phyloP scores from a whole-genome alignment of 306 rosid genomes.

The Arachis hypogaea region DNA sequence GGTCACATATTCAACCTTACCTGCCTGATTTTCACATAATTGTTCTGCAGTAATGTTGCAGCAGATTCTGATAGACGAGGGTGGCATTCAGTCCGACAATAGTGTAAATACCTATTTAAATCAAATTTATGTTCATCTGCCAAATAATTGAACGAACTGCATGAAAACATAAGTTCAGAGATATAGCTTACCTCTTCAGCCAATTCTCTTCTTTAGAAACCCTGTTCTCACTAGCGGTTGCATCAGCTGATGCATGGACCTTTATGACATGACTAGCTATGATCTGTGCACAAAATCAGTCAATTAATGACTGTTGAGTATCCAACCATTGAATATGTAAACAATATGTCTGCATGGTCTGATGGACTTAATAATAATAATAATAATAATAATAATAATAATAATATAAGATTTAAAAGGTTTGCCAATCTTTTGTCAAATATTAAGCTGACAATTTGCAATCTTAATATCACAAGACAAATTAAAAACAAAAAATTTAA shows the following conservation, averaged over 20 bases:
- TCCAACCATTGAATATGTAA: slow-evolving; percentile 26
- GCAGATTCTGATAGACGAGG: slow-evolving; percentile 92
- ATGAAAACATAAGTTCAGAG: slow-evolving; percentile 15
- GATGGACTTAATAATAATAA: slow-evolving; percentile 1
- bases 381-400: no score
- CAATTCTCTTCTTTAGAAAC: slow-evolving; percentile 81
- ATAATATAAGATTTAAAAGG: neutral
- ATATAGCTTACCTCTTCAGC: slow-evolving; percentile 77
- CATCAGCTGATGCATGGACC: slow-evolving; percentile 80
- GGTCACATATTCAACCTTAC: slow-evolving; percentile 48
- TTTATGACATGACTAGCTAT: slow-evolving; percentile 92
- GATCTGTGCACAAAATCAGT: slow-evolving; percentile 55
- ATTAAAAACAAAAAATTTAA: neutral
- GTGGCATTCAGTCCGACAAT: slow-evolving; percentile 75
- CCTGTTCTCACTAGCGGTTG: slow-evolving; percentile 60
- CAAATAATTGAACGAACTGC: slow-evolving; percentile 28
- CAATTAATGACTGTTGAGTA: slow-evolving; percentile 31
- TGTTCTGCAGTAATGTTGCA: slow-evolving; percentile 64
- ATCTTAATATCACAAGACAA: slow-evolving; percentile 4
- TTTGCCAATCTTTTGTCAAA: neutral
- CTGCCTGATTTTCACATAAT: slow-evolving; percentile 97
- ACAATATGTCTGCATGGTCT: slow-evolving; percentile 18
- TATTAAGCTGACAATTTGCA: slow-evolving; percentile 6
- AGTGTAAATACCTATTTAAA: slow-evolving; percentile 78
- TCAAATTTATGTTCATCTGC: slow-evolving; percentile 36